Percentiles rank a stretch among this genome's conserved stretches.
These are phyloP conservation scores for Pistacia integerrima DNA, from an alignment of 345 rosid genomes.

Conservation along the genomic window DNA sequence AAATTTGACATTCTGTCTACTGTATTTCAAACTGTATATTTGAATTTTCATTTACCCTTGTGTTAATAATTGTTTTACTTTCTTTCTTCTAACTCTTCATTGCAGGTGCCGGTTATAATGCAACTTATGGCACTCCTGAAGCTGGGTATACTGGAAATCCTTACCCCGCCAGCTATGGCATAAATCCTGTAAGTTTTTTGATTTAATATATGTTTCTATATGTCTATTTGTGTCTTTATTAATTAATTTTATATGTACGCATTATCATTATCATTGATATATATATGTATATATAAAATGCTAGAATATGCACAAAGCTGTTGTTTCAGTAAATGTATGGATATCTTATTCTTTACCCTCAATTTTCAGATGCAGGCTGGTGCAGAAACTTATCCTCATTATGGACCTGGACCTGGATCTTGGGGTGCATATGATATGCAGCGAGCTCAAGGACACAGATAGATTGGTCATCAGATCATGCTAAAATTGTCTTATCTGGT, in stretches of 20 bases:
- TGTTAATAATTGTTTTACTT: background rate
- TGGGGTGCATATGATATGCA: constrained; percentile 75
- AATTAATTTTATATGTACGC: background rate
- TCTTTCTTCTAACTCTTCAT: constrained; percentile 12
- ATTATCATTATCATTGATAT: background rate
- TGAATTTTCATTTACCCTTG: background rate
- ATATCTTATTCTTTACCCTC: constrained; percentile 6
- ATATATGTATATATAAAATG: background rate
- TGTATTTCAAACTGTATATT: background rate
- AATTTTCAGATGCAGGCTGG: constrained; percentile 58
- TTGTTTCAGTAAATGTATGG: background rate
- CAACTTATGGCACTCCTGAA: constrained; percentile 67
- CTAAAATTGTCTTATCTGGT: constrained; percentile 37
- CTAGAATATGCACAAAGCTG: background rate
- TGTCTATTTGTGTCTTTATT: constrained; percentile 11
- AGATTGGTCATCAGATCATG: constrained; percentile 34
- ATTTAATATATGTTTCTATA: background rate
- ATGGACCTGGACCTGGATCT: constrained; percentile 65
- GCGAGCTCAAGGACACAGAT: constrained; percentile 74
- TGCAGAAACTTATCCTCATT: constrained; percentile 70
- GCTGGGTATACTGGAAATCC: constrained; percentile 63
- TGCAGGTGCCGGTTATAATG: constrained; percentile 60
- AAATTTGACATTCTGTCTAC: background rate
- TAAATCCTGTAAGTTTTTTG: constrained; percentile 76
- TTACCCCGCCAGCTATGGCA: constrained; percentile 67